Evolutionary conservation across 495 filamentous ascomycete genomes (phyloP), one percentile per base, ranked within the genome.

Genomic region (Lasiosphaeris hirsuta): DNA sequence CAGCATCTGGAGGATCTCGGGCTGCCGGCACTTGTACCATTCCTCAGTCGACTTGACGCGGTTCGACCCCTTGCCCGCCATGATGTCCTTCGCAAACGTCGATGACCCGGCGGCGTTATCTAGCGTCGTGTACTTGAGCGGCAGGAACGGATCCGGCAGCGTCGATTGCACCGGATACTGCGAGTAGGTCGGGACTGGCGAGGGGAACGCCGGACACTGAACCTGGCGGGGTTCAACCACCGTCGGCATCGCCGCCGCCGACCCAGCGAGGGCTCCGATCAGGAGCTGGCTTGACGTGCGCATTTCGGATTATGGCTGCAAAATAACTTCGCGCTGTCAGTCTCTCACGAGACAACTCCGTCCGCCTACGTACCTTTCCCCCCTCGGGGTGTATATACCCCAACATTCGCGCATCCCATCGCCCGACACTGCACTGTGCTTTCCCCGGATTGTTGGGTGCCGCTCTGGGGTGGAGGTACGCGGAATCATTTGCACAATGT

Each of bases 11-110:
- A 81, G 10, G 59, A 82, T 78, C 65, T 81, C 77, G 9, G 78
- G 79, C 65, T 78, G 77, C 7, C 75, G 73, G 60, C 78, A 82
- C 49, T 68, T 62, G 65, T 77, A 78, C 77, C 78, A 81, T 57
- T 81, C 72, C 19, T 79, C 74, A 17, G 66, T 65, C 7, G 75
- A 74, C 58, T 71, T 58, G 49, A 81, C 69, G 39, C 77, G 68
- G 60, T 74, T 69, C 59, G 72, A 68, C 1, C 67, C 75, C 59
- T 69, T 70, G 23, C 72, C 72, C 0, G 51, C 43, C 66, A 71
- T 68, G 36, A 75, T 64, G 58, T 79, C 76, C 38, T 60, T 53
- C 10, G 69, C 68, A 46, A 72, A 73, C 7, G 51, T 55, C 13
- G 67, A 69, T 19, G 54, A 56, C 15, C 64, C 63, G 40, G 50